These are phyloP conservation scores for Fraxinus floribunda DNA, from an alignment of 305 asterid genomes.

Conservation along the genomic window DNA sequence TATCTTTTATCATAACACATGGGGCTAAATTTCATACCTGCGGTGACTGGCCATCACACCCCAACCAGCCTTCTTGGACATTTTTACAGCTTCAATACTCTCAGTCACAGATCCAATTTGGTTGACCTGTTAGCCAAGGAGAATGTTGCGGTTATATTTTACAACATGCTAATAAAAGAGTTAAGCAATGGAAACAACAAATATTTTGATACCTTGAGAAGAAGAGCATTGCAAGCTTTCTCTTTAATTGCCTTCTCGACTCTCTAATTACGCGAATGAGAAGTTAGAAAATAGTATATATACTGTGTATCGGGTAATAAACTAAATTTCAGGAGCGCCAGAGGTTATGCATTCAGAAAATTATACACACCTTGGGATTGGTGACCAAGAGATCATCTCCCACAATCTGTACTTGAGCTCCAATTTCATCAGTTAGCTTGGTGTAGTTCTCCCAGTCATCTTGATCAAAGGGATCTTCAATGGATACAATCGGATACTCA, in stretches of 20 bases:
- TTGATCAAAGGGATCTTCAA: constrained; percentile 96
- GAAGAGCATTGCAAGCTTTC: constrained; percentile 92
- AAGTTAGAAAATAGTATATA: constrained; percentile 1
- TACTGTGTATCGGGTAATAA: not conserved
- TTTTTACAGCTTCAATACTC: constrained; percentile 92
- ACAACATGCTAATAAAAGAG: not conserved
- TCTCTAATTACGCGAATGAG: constrained; percentile 45
- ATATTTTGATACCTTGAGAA: constrained; percentile 66
- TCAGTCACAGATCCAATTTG: constrained; percentile 96
- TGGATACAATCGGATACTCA: constrained; percentile 90
- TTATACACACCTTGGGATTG: constrained; percentile 66
- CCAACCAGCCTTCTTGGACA: constrained; percentile 98
- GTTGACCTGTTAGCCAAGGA: constrained; percentile 58
- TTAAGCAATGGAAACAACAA: not conserved
- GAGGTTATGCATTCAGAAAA: not conserved
- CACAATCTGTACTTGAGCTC: constrained; percentile 81
- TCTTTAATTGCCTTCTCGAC: constrained; percentile 87
- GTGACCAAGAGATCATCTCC: constrained; percentile 96
- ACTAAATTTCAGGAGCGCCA: not conserved
- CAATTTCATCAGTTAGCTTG: constrained; percentile 65
- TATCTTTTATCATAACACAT: not conserved
- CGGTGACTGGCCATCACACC: constrained; percentile 99
- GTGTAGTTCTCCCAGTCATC: constrained; percentile 94
- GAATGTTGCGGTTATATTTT: not conserved
- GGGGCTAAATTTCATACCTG: constrained; percentile 42